These are phyloP conservation scores for Psilocybe tampanensis DNA, from an alignment of 768 basidiomycete species.

Conservation along the genomic window DNA sequence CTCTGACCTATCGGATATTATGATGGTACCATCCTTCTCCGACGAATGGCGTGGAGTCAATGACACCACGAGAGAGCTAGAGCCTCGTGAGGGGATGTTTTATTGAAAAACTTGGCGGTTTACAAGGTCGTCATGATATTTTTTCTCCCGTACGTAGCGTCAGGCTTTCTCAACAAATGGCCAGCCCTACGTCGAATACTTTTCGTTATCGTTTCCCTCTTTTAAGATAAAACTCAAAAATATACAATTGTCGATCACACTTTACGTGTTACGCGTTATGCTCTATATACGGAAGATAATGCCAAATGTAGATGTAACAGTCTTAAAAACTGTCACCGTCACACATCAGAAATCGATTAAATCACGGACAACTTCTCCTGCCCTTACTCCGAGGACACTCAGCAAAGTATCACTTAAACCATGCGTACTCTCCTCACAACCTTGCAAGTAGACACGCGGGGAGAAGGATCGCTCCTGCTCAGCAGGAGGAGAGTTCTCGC, in stretches of 20 bases:
- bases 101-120: not conserved
- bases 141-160: not conserved
- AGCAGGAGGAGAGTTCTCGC: not conserved
- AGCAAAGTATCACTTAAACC: slow-evolving; percentile 47
- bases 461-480: slow-evolving; percentile 2
- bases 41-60: slow-evolving; percentile 40
- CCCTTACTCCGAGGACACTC: slow-evolving; percentile 44
- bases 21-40: slow-evolving; percentile 30
- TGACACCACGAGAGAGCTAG: not conserved
- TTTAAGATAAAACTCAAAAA: too few species aligned
- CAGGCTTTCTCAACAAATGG: not conserved
- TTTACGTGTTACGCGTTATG: too few species aligned
- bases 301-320: too few species aligned
- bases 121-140: not conserved
- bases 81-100: slow-evolving; percentile 3
- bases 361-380: slow-evolving; percentile 48
- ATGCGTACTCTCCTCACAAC: slow-evolving; percentile 41
- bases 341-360: slow-evolving; percentile 9
- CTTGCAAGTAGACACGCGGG: slow-evolving; percentile 37
- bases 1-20: slow-evolving; percentile 22
- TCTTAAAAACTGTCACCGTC: not conserved
- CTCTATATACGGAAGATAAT: too few species aligned
- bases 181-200: too few species aligned
- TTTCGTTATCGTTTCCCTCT: too few species aligned
- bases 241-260: too few species aligned